These are phyloP conservation scores for Allium sativum DNA, from an alignment of 106 monocot genomes.

Conservation along the genomic window DNA sequence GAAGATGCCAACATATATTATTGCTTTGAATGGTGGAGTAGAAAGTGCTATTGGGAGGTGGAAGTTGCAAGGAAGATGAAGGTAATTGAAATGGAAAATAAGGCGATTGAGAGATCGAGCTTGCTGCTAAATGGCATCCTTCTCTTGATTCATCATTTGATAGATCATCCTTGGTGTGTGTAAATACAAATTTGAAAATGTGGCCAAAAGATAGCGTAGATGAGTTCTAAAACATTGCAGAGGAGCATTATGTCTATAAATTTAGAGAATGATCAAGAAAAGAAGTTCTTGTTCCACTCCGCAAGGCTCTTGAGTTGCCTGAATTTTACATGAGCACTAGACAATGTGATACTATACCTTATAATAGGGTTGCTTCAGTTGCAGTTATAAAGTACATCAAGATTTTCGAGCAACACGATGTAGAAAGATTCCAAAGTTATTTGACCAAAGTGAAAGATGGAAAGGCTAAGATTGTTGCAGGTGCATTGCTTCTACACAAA, in stretches of 20 bases:
- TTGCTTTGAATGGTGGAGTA: too few species aligned
- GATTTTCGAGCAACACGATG: conserved; percentile 44
- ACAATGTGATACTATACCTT: conserved; percentile 43
- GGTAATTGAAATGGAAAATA: neutral
- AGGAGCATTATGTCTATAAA: conserved; percentile 61
- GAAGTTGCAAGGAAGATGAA: neutral
- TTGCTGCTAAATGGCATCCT: conserved; percentile 75
- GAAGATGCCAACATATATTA: too few species aligned
- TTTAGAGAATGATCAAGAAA: conserved; percentile 45
- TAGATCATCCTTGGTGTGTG: conserved; percentile 46
- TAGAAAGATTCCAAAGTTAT: conserved; percentile 31
- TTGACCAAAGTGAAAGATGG: conserved; percentile 34
- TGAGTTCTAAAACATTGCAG: conserved; percentile 21
- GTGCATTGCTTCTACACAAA: conserved; percentile 60
- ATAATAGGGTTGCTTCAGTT: conserved; percentile 70
- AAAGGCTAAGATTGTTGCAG: conserved; percentile 59
- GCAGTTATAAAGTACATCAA: conserved; percentile 72
- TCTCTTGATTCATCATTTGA: conserved; percentile 55
- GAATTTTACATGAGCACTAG: conserved; percentile 52
- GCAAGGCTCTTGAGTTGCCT: conserved; percentile 41
- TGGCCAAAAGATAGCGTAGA: conserved; percentile 38
- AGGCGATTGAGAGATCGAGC: conserved; percentile 32
- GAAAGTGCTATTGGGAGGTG: too few species aligned
- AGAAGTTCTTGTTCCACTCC: conserved; percentile 54
- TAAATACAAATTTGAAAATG: conserved; percentile 46